Conservation (phyloP, 768 basidiomycete species). For the Suillus variegatus region DNA sequence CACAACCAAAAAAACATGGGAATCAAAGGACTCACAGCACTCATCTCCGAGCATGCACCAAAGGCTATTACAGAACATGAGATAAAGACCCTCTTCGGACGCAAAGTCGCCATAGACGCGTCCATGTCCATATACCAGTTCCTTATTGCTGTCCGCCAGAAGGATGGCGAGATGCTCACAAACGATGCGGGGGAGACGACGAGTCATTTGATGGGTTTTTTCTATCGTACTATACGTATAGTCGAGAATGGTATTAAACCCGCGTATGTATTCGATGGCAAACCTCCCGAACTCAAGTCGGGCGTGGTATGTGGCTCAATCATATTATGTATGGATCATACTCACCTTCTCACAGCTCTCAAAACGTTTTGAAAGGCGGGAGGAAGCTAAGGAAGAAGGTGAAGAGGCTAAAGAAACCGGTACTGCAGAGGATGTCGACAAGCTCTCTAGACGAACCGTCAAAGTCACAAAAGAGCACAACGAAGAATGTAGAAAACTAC, state of each 20-base stretch:
- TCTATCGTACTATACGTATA: slow-evolving; percentile 96
- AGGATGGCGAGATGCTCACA: slow-evolving; percentile 94
- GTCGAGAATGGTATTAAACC: slow-evolving; percentile 99
- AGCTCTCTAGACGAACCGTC: slow-evolving; percentile 86
- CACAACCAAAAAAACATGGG: slow-evolving; percentile 53
- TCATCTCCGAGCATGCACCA: slow-evolving; percentile 90
- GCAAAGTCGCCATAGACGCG: slow-evolving; percentile 98
- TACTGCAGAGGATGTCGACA: slow-evolving; percentile 91
- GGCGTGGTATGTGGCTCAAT: slow-evolving; percentile 74
- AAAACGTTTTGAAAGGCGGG: slow-evolving; percentile 89
- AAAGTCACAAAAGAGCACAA: slow-evolving; percentile 96
- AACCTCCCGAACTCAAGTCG: slow-evolving; percentile 96
- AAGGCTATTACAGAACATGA: slow-evolving; percentile 86
- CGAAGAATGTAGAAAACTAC: slow-evolving; percentile 86
- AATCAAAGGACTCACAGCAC: slow-evolving; percentile 92
- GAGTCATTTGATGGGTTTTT: slow-evolving; percentile 98
- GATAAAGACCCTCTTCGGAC: slow-evolving; percentile 95
- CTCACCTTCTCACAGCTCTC: slow-evolving; percentile 61
- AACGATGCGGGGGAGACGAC: slow-evolving; percentile 99
- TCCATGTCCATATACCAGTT: slow-evolving; percentile 98
- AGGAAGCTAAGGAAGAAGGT: slow-evolving; percentile 92
- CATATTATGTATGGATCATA: background rate
- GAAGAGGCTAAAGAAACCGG: slow-evolving; percentile 97
- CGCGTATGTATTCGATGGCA: slow-evolving; percentile 97
- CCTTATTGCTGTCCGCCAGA: slow-evolving; percentile 94